Evolutionary conservation across 306 rosid species (phyloP), one percentile per base, ranked within the genome.

Genomic region (Carpinus viminea): DNA sequence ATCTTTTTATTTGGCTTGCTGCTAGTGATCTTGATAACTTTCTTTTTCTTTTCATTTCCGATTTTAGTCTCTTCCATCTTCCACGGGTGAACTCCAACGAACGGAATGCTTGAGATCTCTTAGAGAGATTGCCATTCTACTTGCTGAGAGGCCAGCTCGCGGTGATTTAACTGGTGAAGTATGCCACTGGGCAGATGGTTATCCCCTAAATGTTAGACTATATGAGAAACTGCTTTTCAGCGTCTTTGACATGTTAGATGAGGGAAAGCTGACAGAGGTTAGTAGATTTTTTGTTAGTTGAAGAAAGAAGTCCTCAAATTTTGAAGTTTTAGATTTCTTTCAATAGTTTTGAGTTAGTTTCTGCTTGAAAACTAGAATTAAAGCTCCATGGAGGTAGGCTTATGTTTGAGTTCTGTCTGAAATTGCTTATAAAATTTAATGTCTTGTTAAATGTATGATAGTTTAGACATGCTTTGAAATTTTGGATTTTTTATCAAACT

Each of bases 111-210:
- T 95, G 89, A 91, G 93, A 84, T 89, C 97, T 76, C 87, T 95
- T 55, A 87, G 93, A 86, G 99, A 93, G 82, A 84, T 93, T 84
- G 88, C 89, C 71, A 81, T 87, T 85, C 92, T 93, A 81, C 93
- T 91, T 65, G 97, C 97, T 12, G 99, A 95, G 89, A 89, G 99
- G 87, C 97, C 99, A 60, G 96, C 98, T 80, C 91, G 99, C 75
- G 99, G 98, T 68, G 99, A 95, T 87, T 87, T 95, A 79, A 95
- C 99, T 31, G 99, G 99, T 72, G 98, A 95, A 93, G 94, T 95
- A 76, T 95, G 99, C 80, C 99, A 95, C 75, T 95, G 99, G 99
- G 91, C 98, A 46, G 99, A 93, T 85, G 99, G 99, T 76, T 95
- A 93, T 89, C 93, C 84, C 84, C 82, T 95, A 15, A 95, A 91